Percentiles rank a stretch among this genome's conserved stretches.
Conservation (phyloP, 2,329 filamentous ascomycete species). For the Xylaria sp. region DNA sequence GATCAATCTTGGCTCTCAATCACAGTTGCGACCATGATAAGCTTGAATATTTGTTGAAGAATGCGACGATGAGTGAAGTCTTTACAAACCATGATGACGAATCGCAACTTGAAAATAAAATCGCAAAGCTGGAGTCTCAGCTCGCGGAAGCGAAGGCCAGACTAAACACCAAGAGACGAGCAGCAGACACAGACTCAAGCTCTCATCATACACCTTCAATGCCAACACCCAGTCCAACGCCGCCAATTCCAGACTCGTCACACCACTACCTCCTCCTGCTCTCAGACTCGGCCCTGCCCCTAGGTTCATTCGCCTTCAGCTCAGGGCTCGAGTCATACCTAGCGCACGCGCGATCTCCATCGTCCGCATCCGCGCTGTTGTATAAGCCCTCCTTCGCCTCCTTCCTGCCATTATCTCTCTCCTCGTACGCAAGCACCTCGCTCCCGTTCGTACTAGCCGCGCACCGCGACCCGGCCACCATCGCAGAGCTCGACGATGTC, state of each 20-base stretch:
- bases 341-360: constrained; percentile 65
- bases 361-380: constrained; percentile 6
- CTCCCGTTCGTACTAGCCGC: constrained; percentile 80
- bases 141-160: constrained; percentile 55
- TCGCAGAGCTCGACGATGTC: constrained; percentile 74
- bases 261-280: constrained; percentile 79
- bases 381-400: constrained; percentile 63
- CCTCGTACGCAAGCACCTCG: constrained; percentile 75
- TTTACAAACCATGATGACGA: constrained; percentile 31
- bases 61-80: constrained; percentile 38
- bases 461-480: constrained; percentile 62
- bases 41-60: neutral
- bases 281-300: constrained; percentile 81
- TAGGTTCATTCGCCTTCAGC: constrained; percentile 89
- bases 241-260: constrained; percentile 37
- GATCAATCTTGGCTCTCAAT: constrained; percentile 20
- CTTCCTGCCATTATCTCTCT: constrained; percentile 77
- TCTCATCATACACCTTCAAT: constrained; percentile 2
- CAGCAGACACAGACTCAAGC: constrained; percentile 8
- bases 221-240: constrained; percentile 8
- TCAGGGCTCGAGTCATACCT: constrained; percentile 85
- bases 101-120: constrained; percentile 60
- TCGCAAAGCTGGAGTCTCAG: constrained; percentile 66
- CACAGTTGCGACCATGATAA: neutral
- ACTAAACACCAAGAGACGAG: constrained; percentile 35